Evolutionary conservation across 352 stramenopile genomes (phyloP).

Genomic region (Phytophthora meadii): DNA sequence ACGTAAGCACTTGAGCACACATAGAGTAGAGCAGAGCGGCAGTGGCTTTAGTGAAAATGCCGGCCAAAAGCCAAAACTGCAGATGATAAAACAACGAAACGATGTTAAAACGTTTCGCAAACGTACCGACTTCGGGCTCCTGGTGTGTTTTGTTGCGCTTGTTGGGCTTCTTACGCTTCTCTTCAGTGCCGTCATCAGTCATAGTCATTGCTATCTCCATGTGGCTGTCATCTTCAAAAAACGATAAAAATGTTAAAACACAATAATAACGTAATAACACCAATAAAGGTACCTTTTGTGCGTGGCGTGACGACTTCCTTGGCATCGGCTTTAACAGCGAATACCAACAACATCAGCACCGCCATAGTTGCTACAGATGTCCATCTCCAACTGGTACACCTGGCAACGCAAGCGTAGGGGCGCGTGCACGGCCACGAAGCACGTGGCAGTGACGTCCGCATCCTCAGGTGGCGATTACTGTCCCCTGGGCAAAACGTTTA

Average conservation of each 20-base stretch:
- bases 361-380: constrained; percentile 1
- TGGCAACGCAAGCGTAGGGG: not conserved
- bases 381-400: not conserved
- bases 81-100: constrained; percentile 5
- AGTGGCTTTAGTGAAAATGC: constrained; percentile 20
- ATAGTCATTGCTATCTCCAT: constrained; percentile 32
- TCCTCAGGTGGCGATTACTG: constrained; percentile 4
- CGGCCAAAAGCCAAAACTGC: constrained; percentile 9
- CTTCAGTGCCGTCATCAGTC: constrained; percentile 2
- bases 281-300: constrained; percentile 16
- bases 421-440: constrained; percentile 1
- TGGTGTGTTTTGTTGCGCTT: constrained; percentile 37
- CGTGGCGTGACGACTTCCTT: constrained; percentile 32
- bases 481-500: constrained; percentile 20
- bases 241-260: constrained; percentile 13
- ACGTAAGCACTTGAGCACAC: constrained; percentile 39
- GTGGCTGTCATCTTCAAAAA: constrained; percentile 7
- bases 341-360: constrained; percentile 18
- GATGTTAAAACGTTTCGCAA: constrained; percentile 15
- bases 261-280: constrained; percentile 13
- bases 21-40: constrained; percentile 10
- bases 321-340: constrained; percentile 2
- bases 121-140: constrained; percentile 50
- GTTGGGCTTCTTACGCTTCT: constrained; percentile 20
- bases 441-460: constrained; percentile 19